Conservation (phyloP, 2,329 filamentous ascomycete species). For the Trichophyton verrucosum region DNA sequence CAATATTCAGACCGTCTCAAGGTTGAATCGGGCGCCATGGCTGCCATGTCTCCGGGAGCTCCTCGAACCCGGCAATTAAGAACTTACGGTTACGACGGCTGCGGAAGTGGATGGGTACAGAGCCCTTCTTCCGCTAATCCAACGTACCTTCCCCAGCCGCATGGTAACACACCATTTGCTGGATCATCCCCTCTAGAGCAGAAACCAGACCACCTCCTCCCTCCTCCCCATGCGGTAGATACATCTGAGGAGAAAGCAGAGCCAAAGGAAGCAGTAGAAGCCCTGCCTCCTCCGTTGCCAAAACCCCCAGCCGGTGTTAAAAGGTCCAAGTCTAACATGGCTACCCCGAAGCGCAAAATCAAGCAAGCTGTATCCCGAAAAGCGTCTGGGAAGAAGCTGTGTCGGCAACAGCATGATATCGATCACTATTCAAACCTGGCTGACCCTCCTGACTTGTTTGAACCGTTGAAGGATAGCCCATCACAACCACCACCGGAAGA, state of each 20-base stretch:
- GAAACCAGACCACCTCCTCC: not conserved
- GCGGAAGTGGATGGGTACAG: slow-evolving; percentile 3
- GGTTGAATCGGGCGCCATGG: not conserved
- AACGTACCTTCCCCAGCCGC: not conserved
- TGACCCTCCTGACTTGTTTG: slow-evolving; percentile 65
- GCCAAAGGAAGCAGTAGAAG: not conserved
- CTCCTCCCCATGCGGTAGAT: not conserved
- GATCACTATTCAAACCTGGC: slow-evolving; percentile 60
- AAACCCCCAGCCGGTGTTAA: not conserved
- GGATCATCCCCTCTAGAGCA: not conserved
- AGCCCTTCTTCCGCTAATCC: not conserved
- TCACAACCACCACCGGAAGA: slow-evolving; percentile 63
- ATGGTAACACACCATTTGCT: not conserved
- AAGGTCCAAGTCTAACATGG: not conserved
- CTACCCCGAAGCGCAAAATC: not conserved
- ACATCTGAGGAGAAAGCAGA: not conserved
- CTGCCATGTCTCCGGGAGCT: slow-evolving; percentile 50
- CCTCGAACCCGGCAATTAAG: slow-evolving; percentile 13
- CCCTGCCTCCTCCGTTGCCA: not conserved
- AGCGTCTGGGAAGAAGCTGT: slow-evolving; percentile 61
- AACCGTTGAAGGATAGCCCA: slow-evolving; percentile 61
- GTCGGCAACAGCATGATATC: slow-evolving; percentile 44
- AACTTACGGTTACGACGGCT: slow-evolving; percentile 5
- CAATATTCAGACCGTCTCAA: slow-evolving; percentile 1
- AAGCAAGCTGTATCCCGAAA: slow-evolving; percentile 28